phyloP scores from a whole-genome alignment of 495 filamentous ascomycete species.

The Usnea hakonensis region DNA sequence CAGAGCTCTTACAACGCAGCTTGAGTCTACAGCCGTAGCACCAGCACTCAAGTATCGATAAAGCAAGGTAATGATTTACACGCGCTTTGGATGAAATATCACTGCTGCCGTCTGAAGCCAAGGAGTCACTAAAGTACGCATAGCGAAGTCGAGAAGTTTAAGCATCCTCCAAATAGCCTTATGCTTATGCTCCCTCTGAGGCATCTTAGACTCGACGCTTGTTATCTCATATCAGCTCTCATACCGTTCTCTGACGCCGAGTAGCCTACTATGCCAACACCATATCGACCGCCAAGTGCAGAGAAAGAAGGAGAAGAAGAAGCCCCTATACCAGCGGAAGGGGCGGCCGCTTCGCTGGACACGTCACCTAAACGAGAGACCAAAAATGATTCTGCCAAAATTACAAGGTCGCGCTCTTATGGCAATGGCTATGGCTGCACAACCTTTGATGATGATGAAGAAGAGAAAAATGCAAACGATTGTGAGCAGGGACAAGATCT shows the following conservation, averaged over 20 bases:
- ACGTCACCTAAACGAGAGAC: not conserved
- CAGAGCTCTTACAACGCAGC: not conserved
- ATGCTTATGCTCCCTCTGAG: not conserved
- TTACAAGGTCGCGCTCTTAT: slow-evolving; percentile 13
- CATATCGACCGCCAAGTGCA: not conserved
- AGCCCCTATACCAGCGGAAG: slow-evolving; percentile 1
- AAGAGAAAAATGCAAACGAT: slow-evolving; percentile 1
- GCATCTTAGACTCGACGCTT: slow-evolving; percentile 3
- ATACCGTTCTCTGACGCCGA: not conserved
- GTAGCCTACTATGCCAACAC: not conserved
- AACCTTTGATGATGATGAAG: slow-evolving; percentile 10
- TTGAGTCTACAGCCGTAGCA: not conserved
- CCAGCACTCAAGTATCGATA: not conserved
- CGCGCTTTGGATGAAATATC: not conserved
- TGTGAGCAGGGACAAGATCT: not conserved
- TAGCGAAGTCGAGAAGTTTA: too few relatives aligned
- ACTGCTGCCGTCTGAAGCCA: not conserved
- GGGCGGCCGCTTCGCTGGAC: not conserved
- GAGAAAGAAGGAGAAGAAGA: not conserved
- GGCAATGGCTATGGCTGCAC: slow-evolving; percentile 18
- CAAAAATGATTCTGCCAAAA: not conserved
- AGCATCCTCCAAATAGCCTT: too few relatives aligned
- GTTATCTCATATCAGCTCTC: slow-evolving; percentile 1
- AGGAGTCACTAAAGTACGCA: too few relatives aligned
- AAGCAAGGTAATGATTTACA: not conserved